Evolutionary conservation across 495 filamentous ascomycete genomes (phyloP), one percentile per base, ranked within the genome.

Genomic region (Trichoderma orchidacearum): DNA sequence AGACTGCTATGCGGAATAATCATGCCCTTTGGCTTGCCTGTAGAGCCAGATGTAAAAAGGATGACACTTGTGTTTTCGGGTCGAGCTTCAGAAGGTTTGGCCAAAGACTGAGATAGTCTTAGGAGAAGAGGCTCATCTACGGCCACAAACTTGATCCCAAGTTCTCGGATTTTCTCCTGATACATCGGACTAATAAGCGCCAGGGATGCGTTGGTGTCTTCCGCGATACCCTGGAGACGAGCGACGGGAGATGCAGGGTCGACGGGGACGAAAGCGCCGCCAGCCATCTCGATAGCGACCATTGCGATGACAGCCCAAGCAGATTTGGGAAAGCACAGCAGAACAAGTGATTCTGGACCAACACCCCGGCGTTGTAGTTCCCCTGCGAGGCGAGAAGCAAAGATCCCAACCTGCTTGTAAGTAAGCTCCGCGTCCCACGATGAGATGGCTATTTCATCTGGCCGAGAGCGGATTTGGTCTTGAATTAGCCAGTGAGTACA

Each of bases 11-110:
- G 77, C 13, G 73, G 63, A 18, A 74, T 70, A 18, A 78, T 59
- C 25, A 78, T 67, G 11, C 76, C 57, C 60, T 71, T 68, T 0
- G 83, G 79, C 4, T 71, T 73, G 1, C 84, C 83, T 0, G 82
- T 85, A 12, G 73, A 78, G 0, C 84, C 84, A 59, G 77, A 76
- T 0, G 83, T 85, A 58, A 80, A 85, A 8, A 82, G 68, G 12
- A 83, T 66, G 59, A 80, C 86, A 3, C 59, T 51, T 0, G 61
- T 35, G 34, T 68, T 63, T 5, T 7, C 30, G 18, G 63, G 51
- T 21, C 11, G 27, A 2, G 17, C 27, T 5, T 9, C n/a, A 13
- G 51, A 53, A 2, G 2, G 13, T 23, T 34, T 17, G 51, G 28
- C 9, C n/a, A 53, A n/a, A n/a, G n/a, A n/a, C n/a, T n/a, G n/a